Evolutionary conservation across 192 early-diverging fungal species (phyloP).

Genomic region (Coemansia sp.): DNA sequence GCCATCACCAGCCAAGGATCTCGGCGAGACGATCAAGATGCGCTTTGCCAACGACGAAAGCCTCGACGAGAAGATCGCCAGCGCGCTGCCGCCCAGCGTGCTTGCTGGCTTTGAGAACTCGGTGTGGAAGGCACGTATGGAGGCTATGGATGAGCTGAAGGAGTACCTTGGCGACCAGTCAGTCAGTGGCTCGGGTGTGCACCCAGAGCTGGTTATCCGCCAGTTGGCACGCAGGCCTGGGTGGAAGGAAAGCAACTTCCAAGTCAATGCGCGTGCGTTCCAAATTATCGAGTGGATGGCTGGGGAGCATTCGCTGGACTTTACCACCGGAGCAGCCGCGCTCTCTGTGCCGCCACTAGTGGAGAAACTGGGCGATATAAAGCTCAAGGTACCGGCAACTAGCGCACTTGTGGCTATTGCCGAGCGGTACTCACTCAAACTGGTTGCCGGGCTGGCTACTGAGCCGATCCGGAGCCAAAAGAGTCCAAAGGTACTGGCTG

Average conservation of each 20-base stretch:
- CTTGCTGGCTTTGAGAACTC: conserved; percentile 67
- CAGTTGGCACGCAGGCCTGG: conserved; percentile 83
- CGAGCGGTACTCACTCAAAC: conserved; percentile 75
- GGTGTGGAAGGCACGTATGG: conserved; percentile 89
- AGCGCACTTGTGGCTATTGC: conserved; percentile 79
- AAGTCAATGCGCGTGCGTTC: conserved; percentile 78
- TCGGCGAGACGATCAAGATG: conserved; percentile 72
- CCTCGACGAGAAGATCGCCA: conserved; percentile 65
- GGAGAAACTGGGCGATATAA: conserved; percentile 96
- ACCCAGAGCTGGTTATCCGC: conserved; percentile 78
- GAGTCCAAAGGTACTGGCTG: conserved; percentile 88
- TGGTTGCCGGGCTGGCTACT: conserved; percentile 80
- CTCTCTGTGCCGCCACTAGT: conserved; percentile 73
- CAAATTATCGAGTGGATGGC: conserved; percentile 76
- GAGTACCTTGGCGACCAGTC: conserved; percentile 65
- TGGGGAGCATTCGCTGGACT: conserved; percentile 60
- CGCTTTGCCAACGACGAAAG: conserved; percentile 67
- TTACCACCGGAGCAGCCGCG: conserved; percentile 72
- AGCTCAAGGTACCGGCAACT: conserved; percentile 83
- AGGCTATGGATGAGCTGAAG: conserved; percentile 78
- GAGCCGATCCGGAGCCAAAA: conserved; percentile 79
- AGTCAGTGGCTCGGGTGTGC: conserved; percentile 60
- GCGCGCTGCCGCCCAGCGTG: conserved; percentile 63
- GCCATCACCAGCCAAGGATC: conserved; percentile 12
- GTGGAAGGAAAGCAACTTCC: conserved; percentile 99